Base-by-base conservation (phyloP, 2,329 filamentous ascomycete species). In the Nigrospora osmanthi region DNA sequence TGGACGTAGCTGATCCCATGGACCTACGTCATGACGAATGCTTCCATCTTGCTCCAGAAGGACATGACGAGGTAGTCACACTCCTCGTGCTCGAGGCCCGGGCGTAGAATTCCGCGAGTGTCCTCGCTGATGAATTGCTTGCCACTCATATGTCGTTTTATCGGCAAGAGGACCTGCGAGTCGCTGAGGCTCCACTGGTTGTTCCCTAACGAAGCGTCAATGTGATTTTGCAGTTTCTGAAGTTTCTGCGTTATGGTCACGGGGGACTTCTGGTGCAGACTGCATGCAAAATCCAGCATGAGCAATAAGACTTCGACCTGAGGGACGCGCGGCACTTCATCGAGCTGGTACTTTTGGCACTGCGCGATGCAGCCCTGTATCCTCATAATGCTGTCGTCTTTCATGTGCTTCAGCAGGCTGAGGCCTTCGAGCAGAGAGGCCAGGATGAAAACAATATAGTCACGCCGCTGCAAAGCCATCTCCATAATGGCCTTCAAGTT, bases 361-460 rank as follows among this genome's bases (percentile, higher is more conserved):
- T 83, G 76, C n/a, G 87, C 86, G 51, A 91, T 76, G 43, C 85
- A 86, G 38, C 76, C 73, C 54, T 89, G 84, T 31, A 87, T 80
- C 47, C 83, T 76, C 50, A 86, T 80, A n/a, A 84, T 67, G 48
- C 77, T 76, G 48, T 88, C 84, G 11, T 80, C 69, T 42, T 79
- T 80, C 48, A 74, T 74, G 9, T 76, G 77, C 49, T 79, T 80
- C 40, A 90, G 68, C 50, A 88, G 77, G 1, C 83, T 74, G 42
- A 89, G 70, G 0, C 83, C 84, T 60, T 89, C 84, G 7, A 89
- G 67, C 4, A 85, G 68, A 11, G 79, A 80, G 11, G 81, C 78
- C 38, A 84, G 72, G 10, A 85, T 76, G 45, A 76, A 79, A 42
- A 89, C 71, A 14, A 83, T 78, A 42, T 71, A 71, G 56, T 89